Evolutionary conservation across 2,329 filamentous ascomycete genomes (phyloP).

Genomic region (Trichophyton simii): DNA sequence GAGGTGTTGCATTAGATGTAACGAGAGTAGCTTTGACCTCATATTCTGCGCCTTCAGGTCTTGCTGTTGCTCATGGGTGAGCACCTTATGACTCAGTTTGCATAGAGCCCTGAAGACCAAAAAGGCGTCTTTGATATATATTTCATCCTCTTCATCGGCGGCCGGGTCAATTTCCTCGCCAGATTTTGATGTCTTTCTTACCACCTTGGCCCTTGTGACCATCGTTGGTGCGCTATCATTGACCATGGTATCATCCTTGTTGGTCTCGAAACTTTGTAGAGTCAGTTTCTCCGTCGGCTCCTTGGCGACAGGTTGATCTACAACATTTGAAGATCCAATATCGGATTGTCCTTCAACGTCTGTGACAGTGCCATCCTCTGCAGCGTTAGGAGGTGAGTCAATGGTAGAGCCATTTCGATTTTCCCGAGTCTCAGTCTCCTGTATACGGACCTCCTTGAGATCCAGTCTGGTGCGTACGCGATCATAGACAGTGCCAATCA

Average conservation of each 20-base stretch:
- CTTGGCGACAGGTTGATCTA: constrained; percentile 40
- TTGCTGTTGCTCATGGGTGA: constrained; percentile 81
- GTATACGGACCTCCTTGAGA: constrained; percentile 66
- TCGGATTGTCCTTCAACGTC: constrained; percentile 37
- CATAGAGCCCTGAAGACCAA: constrained; percentile 95
- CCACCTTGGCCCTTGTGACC: constrained; percentile 46
- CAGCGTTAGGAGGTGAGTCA: constrained; percentile 25
- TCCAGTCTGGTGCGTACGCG: constrained; percentile 76
- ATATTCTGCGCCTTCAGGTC: constrained; percentile 90
- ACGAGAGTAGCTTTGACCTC: constrained; percentile 88
- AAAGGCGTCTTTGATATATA: constrained; percentile 94
- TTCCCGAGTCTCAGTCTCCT: constrained; percentile 26
- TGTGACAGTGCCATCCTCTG: constrained; percentile 34
- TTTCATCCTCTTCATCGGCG: constrained; percentile 67
- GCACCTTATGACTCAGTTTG: constrained; percentile 85
- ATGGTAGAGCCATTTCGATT: constrained; percentile 22
- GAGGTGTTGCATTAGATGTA: constrained; percentile 89
- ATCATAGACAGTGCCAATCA: constrained; percentile 97
- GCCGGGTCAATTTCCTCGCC: constrained; percentile 29
- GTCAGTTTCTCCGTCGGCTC: constrained; percentile 49
- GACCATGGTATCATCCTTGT: constrained; percentile 54
- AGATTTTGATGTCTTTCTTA: constrained; percentile 34
- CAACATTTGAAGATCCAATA: constrained; percentile 22
- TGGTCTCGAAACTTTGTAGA: constrained; percentile 55
- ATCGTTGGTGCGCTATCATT: constrained; percentile 56